Percentiles rank a stretch among this genome's conserved stretches.
phyloP scores from a whole-genome alignment of 345 rosid species.

The Sisymbrium irio region DNA sequence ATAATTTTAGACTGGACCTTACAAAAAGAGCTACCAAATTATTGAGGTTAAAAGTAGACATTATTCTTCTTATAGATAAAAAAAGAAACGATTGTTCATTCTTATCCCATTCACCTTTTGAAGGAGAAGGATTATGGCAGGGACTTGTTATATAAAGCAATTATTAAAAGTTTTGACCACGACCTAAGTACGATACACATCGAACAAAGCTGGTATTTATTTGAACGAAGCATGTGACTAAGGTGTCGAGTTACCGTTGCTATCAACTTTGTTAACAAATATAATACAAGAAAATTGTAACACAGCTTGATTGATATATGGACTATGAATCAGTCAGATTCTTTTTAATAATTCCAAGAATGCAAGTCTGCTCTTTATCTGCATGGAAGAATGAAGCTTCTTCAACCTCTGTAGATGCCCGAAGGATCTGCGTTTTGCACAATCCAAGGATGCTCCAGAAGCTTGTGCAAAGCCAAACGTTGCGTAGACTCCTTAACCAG shows the following conservation, averaged over 20 bases:
- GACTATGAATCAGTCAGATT: background rate
- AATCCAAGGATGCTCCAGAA: constrained; percentile 95
- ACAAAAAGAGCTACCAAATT: background rate
- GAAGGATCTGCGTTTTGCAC: constrained; percentile 90
- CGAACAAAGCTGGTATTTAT: background rate
- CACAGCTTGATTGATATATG: background rate
- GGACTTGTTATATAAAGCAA: background rate
- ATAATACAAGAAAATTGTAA: constrained; percentile 11
- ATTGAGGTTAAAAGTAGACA: background rate
- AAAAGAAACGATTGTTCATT: constrained; percentile 6
- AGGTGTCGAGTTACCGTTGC: background rate
- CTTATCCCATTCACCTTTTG: background rate
- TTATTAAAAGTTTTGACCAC: background rate
- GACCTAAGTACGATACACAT: background rate
- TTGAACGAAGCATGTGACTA: background rate
- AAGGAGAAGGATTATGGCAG: background rate
- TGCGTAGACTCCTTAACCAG: constrained; percentile 80
- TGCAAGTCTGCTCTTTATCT: background rate
- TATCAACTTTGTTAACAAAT: background rate
- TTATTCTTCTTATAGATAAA: background rate
- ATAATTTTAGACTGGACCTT: background rate
- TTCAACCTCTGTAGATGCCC: constrained; percentile 64
- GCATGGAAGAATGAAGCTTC: background rate
- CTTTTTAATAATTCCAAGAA: background rate
- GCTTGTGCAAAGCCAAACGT: constrained; percentile 83